Conservation (phyloP, 768 basidiomycete species). For the Boletus reticuloceps region DNA sequence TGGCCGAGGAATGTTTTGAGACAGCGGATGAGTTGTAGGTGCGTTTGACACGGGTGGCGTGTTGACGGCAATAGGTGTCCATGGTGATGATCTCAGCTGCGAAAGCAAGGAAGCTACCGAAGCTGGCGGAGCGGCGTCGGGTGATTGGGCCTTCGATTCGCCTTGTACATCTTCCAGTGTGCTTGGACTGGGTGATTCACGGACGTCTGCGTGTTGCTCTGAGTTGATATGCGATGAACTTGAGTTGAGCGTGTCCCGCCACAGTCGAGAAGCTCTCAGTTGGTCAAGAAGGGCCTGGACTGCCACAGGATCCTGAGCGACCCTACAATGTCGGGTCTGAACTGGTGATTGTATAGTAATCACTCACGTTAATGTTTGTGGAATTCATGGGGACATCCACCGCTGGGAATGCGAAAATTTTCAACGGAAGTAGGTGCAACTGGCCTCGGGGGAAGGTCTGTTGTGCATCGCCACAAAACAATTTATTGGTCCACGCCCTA, state of each 20-base stretch:
- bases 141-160: slow-evolving; percentile 2
- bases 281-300: slow-evolving; percentile 72
- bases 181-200: slow-evolving; percentile 6
- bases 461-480: no score
- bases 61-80: slow-evolving; percentile 10
- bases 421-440: no score
- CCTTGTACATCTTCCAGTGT: slow-evolving; percentile 2
- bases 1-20: slow-evolving; percentile 11
- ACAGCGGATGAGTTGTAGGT: slow-evolving; percentile 3
- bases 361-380: slow-evolving; percentile 59
- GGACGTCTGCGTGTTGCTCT: not conserved
- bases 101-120: slow-evolving; percentile 64
- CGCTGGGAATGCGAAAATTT: no score
- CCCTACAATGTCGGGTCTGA: not conserved
- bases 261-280: slow-evolving; percentile 64
- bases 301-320: slow-evolving; percentile 56
- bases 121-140: slow-evolving; percentile 24
- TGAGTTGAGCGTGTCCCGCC: slow-evolving; percentile 48
- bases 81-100: slow-evolving; percentile 45
- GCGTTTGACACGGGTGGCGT: slow-evolving; percentile 10
- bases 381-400: slow-evolving; percentile 22
- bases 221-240: not conserved
- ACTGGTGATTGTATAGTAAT: not conserved
- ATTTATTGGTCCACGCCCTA: no score
- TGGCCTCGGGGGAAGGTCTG: no score